Evolutionary conservation across 495 filamentous ascomycete genomes (phyloP), one percentile per base, ranked within the genome.

Genomic region (Aspergillus incahuasiensis): DNA sequence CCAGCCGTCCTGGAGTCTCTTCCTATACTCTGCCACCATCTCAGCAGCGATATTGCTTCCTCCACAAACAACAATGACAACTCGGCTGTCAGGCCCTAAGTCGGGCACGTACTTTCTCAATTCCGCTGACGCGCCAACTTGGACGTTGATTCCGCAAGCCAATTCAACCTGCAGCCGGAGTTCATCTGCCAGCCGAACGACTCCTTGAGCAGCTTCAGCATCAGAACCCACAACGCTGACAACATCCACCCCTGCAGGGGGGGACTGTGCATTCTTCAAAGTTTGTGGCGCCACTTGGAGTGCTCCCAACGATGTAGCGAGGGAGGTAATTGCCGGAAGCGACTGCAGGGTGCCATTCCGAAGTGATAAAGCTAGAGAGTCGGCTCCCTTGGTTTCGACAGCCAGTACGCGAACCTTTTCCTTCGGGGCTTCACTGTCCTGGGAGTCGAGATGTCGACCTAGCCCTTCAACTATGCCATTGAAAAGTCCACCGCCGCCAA

Each of bases 401-500:
- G 88, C 91, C 11, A 96, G 50, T 5, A 96, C 82, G 8, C 68
- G 69, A 3, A 83, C 78, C 25, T 59, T 58, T 35, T 57, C 62
- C 19, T 5, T 8, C 15, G 38, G 11, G 15, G 5, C 9, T 6
- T 20, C 30, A 1, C 39, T 24, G 16, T 38, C 13, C 13, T 65
- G 40, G 25, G 48, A 22, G 51, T 63, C 56, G 13, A 72, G 63
- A 63, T 78, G 69, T 25, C 63, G 56, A 56, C 84, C 79, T 1
- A 96, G 58, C 1, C 89, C 91, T 53, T 79, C 67, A 68, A 89
- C 75, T 5, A 96, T 56, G 0, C 92, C 92, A 56, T 83, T 86
- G 34, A 96, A 80, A 46, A 97, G 69, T 0, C 92, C 92, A 2
- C 92, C 92, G 7, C 92, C 92, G 11, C 92, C 92, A 40, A 96